Conservation (phyloP, 495 filamentous ascomycete species). For the Elasticomyces elasticus region DNA sequence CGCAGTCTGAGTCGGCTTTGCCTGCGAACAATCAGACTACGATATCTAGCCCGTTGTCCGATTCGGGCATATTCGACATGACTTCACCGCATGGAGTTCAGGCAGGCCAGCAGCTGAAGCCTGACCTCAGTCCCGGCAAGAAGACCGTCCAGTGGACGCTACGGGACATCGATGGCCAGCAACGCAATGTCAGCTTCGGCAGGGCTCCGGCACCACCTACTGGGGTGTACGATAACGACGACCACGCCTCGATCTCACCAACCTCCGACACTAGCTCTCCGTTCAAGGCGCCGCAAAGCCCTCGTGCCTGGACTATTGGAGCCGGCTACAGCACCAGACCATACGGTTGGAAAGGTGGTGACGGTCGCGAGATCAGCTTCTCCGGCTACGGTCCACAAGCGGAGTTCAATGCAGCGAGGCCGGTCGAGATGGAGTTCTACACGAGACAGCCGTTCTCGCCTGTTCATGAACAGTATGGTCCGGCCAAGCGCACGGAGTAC, state of each 20-base stretch:
- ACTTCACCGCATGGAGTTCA: constrained; percentile 4
- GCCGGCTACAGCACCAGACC: not conserved
- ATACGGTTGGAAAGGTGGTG: constrained; percentile 20
- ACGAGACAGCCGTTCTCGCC: not conserved
- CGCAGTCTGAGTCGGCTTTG: not conserved
- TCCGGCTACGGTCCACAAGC: constrained; percentile 18
- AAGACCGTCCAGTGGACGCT: constrained; percentile 5
- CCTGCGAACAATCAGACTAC: not conserved
- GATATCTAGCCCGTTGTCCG: not conserved
- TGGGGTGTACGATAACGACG: not conserved
- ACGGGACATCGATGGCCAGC: not conserved
- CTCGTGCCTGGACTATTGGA: constrained; percentile 11
- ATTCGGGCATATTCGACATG: not conserved
- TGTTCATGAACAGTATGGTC: too few relatives aligned
- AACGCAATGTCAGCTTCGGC: constrained; percentile 11
- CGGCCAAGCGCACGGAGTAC: not conserved
- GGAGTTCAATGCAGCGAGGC: constrained; percentile 10
- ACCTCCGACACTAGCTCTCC: constrained; percentile 12
- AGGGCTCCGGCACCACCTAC: not conserved
- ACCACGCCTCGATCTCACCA: not conserved
- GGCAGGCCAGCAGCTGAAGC: constrained; percentile 2
- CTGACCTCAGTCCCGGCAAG: not conserved
- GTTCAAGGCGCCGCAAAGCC: constrained; percentile 2
- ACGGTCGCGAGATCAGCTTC: constrained; percentile 21
- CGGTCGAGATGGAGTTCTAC: constrained; percentile 5